These are phyloP conservation scores for Usnea hakonensis DNA, from an alignment of 495 filamentous ascomycete genomes.

Conservation along the genomic window DNA sequence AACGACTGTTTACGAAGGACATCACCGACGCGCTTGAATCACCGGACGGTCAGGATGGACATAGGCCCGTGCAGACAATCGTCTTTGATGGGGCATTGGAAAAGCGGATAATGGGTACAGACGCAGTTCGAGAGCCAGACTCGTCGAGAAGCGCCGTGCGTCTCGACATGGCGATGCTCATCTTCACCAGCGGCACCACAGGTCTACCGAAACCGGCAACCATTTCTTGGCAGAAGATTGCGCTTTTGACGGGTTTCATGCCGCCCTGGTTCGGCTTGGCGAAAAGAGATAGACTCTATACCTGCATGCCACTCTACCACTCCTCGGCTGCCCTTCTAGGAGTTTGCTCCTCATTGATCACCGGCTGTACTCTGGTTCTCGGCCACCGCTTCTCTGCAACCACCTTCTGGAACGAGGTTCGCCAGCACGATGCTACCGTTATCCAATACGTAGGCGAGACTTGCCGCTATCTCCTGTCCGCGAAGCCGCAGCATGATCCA, in stretches of 20 bases:
- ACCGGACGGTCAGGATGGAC: constrained; percentile 38
- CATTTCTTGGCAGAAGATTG: constrained; percentile 67
- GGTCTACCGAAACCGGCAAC: constrained; percentile 88
- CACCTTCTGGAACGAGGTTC: constrained; percentile 76
- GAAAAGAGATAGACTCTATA: constrained; percentile 68
- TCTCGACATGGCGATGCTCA: constrained; percentile 61
- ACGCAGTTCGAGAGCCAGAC: constrained; percentile 57
- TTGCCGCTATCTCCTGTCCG: constrained; percentile 77
- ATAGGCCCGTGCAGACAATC: constrained; percentile 50
- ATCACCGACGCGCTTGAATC: constrained; percentile 39
- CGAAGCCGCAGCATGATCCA: constrained; percentile 55
- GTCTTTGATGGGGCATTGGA: constrained; percentile 58
- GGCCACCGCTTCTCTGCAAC: constrained; percentile 75
- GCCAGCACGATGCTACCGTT: constrained; percentile 62
- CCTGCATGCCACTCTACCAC: constrained; percentile 94
- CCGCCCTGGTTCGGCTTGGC: constrained; percentile 48
- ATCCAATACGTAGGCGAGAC: constrained; percentile 97
- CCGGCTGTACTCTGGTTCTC: constrained; percentile 59
- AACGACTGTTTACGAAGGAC: constrained; percentile 40
- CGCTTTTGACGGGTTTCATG: constrained; percentile 46
- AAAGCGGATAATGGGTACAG: constrained; percentile 47
- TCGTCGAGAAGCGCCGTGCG: constrained; percentile 44
- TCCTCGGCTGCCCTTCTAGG: constrained; percentile 71
- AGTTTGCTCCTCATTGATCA: constrained; percentile 50
- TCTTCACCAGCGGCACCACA: constrained; percentile 85